phyloP scores from a whole-genome alignment of 257 asterid species.

The Solanum bukasovii region DNA sequence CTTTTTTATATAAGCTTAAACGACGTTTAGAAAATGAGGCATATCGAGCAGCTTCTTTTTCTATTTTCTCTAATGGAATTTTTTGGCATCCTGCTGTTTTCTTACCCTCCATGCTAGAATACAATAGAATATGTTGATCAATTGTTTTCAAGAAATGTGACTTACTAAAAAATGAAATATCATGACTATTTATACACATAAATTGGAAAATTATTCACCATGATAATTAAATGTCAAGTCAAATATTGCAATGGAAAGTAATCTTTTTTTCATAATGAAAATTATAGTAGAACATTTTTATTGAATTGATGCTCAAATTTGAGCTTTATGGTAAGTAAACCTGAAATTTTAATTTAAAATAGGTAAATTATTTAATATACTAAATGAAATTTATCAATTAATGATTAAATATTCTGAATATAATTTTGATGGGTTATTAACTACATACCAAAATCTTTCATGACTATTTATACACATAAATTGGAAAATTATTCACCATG shows the following conservation, averaged over 20 bases:
- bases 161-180: background rate
- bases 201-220: background rate
- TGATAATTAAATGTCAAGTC: background rate
- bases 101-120: background rate
- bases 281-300: background rate
- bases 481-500: background rate
- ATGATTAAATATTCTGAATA: background rate
- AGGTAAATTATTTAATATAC: background rate
- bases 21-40: background rate
- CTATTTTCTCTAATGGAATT: background rate
- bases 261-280: background rate
- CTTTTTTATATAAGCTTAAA: background rate
- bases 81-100: background rate
- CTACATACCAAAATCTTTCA: background rate
- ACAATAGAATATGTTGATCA: background rate
- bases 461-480: background rate
- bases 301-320: background rate
- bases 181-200: background rate
- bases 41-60: background rate
- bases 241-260: background rate
- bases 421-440: background rate
- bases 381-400: background rate
- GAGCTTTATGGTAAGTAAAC: background rate
- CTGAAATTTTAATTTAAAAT: background rate
- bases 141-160: background rate